Evolutionary conservation across 1,284 basidiomycete genomes (phyloP), one percentile per base, ranked within the genome.

Genomic region (Afroboletus lepidellus): DNA sequence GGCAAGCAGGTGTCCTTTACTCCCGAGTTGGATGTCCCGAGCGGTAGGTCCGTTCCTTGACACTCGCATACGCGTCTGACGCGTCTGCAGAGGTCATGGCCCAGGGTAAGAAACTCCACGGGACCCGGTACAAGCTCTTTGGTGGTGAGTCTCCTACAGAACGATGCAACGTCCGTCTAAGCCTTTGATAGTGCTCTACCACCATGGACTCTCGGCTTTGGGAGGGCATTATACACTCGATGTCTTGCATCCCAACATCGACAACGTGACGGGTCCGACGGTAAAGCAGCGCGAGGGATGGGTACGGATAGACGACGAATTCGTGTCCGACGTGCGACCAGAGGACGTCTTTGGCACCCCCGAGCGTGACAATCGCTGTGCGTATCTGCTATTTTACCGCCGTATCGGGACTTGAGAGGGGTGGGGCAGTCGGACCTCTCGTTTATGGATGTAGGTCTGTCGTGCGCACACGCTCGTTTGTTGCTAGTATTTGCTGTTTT

Each of bases 141-240:
- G 94, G 92, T 60, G 89, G 90, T 91, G 64, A 54, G 83, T 72
- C n/a, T 7, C 8, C 0, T 2, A 6, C 2, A 11, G 3, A 3
- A 48, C 11, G 8, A 5, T 12, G 15, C 8, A 7, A 16, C 6
- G 7, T 9, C 18, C 27, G 23, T 24, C n/a, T 23, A 9, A 15
- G 15, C 24, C 16, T 32, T 13, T 27, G 7, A 13, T 61, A 90
- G 94, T 90, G 20, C 76, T 98, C 8, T 98, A 98, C 70, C 96
- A 99, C 70, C 95, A 99, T 64, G 96, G 96, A 2, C 76, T 80
- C 42, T 90, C 90, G 13, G 94, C 96, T 0, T 87, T 86, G 0
- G 95, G 95, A 8, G 96, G 96, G 0, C 95, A 98, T 71, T 99
- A 98, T 74, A 99, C 95, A 1, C 84, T 97, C 41, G 90, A 95